Conservation (phyloP, 495 filamentous ascomycete genomes). For the Letharia lupina region DNA sequence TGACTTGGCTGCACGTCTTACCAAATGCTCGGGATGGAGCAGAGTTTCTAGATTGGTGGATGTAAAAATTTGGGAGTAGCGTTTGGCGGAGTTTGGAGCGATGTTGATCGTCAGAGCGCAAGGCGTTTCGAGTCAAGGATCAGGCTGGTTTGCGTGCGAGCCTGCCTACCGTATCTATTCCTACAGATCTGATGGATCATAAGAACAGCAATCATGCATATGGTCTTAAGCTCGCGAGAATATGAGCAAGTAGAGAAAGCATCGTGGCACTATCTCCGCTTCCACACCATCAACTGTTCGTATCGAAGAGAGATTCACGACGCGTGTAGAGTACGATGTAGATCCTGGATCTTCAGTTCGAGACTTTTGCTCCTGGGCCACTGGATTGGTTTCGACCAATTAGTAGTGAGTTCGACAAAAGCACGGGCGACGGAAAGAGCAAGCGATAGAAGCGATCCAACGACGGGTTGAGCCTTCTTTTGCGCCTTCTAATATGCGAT, state of each 20-base stretch:
- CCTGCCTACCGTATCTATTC: neutral
- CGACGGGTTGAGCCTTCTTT: neutral
- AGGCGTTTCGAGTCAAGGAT: neutral
- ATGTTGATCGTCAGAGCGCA: neutral
- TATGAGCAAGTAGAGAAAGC: too few species aligned
- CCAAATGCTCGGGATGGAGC: neutral
- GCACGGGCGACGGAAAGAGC: neutral
- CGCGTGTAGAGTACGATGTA: neutral
- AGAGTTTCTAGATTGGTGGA: neutral
- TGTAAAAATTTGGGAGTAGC: neutral
- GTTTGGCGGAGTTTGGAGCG: neutral
- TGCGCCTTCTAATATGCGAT: neutral
- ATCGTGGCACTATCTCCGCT: neutral
- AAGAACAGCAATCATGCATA: too few species aligned
- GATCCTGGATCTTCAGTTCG: neutral
- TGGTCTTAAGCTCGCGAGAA: too few species aligned
- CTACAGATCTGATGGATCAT: neutral
- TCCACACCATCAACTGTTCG: neutral
- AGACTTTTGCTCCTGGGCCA: neutral
- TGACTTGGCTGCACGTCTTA: neutral
- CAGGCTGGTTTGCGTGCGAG: neutral
- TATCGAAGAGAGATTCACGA: neutral
- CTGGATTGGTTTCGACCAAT: neutral
- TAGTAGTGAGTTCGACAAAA: too few species aligned
- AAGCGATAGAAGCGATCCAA: conserved; percentile 7